These are phyloP conservation scores for Jacaranda copaia DNA, from an alignment of 257 asterid species.

Conservation along the genomic window DNA sequence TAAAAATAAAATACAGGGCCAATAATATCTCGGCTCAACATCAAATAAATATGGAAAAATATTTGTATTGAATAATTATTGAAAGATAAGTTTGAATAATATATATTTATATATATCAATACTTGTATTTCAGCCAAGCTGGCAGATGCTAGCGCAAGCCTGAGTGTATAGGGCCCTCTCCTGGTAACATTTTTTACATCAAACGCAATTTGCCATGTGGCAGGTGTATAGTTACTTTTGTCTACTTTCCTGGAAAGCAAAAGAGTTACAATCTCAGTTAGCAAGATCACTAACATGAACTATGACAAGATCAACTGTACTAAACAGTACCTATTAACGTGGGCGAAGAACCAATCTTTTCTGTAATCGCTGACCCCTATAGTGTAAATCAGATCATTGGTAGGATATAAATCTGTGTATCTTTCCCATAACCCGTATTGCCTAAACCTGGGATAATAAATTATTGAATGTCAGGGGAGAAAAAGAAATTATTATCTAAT, in stretches of 20 bases:
- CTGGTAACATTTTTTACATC: slow-evolving; percentile 28
- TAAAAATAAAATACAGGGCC: neutral
- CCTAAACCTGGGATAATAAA: slow-evolving; percentile 37
- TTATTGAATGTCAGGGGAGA: neutral
- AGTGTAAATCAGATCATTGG: slow-evolving; percentile 41
- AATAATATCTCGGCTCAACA: no score
- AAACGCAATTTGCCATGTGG: slow-evolving; percentile 65
- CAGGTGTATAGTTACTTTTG: slow-evolving; percentile 20
- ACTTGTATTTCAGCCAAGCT: slow-evolving; percentile 51
- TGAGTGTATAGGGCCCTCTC: slow-evolving; percentile 47
- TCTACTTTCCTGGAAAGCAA: slow-evolving; percentile 45
- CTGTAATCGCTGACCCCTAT: slow-evolving; percentile 44
- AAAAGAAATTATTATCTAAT: neutral
- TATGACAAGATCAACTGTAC: neutral
- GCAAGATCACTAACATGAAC: neutral
- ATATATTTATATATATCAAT: neutral
- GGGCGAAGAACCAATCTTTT: slow-evolving; percentile 56
- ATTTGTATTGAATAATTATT: neutral
- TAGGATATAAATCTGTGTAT: slow-evolving; percentile 50
- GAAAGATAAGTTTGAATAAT: neutral
- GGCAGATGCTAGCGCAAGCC: slow-evolving; percentile 75
- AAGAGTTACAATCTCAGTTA: neutral
- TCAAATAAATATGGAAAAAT: neutral
- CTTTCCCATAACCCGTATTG: slow-evolving; percentile 55
- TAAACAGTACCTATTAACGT: slow-evolving; percentile 48